phyloP scores from a whole-genome alignment of 2,329 filamentous ascomycete genomes.

The Colletotrichum spinosum region DNA sequence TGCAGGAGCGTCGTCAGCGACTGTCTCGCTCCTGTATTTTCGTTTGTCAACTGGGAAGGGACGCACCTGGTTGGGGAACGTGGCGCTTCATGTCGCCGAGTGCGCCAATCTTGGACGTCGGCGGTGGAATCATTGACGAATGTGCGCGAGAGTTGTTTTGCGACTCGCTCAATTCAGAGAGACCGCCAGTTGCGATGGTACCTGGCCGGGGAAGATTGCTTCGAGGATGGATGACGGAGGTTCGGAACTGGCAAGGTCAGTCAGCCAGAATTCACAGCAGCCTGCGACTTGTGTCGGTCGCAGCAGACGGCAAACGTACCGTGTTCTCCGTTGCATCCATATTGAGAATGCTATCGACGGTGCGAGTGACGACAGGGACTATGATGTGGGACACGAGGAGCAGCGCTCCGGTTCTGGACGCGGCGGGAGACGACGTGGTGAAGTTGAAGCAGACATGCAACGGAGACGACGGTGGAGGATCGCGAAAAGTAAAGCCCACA shows the following conservation, averaged over 20 bases:
- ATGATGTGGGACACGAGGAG: slow-evolving; percentile 49
- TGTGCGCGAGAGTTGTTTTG: slow-evolving; percentile 68
- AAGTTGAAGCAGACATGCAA: slow-evolving; percentile 38
- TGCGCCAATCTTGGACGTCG: slow-evolving; percentile 47
- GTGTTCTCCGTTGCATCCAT: slow-evolving; percentile 51
- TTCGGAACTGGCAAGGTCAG: slow-evolving; percentile 37
- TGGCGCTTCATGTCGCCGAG: slow-evolving; percentile 60
- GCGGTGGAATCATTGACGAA: slow-evolving; percentile 53
- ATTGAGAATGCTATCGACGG: slow-evolving; percentile 44
- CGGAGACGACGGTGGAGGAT: background rate
- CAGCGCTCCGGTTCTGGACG: slow-evolving; percentile 49
- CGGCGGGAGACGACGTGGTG: slow-evolving; percentile 43
- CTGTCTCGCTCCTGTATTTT: slow-evolving; percentile 1
- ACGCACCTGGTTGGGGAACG: slow-evolving; percentile 57
- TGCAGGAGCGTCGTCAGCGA: slow-evolving; percentile 26
- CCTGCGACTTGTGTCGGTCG: background rate
- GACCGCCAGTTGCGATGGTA: slow-evolving; percentile 47
- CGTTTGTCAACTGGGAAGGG: slow-evolving; percentile 27
- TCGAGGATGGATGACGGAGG: slow-evolving; percentile 40
- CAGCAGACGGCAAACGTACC: slow-evolving; percentile 42
- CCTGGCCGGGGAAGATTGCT: slow-evolving; percentile 40
- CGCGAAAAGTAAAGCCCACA: slow-evolving; percentile 17
- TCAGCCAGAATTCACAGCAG: slow-evolving; percentile 4
- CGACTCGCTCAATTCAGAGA: slow-evolving; percentile 70
- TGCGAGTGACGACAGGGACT: slow-evolving; percentile 30